Evolutionary conservation across 2,329 filamentous ascomycete species (phyloP), one percentile per base, ranked within the genome.

Genomic region (Mycosphaerella arachidis): DNA sequence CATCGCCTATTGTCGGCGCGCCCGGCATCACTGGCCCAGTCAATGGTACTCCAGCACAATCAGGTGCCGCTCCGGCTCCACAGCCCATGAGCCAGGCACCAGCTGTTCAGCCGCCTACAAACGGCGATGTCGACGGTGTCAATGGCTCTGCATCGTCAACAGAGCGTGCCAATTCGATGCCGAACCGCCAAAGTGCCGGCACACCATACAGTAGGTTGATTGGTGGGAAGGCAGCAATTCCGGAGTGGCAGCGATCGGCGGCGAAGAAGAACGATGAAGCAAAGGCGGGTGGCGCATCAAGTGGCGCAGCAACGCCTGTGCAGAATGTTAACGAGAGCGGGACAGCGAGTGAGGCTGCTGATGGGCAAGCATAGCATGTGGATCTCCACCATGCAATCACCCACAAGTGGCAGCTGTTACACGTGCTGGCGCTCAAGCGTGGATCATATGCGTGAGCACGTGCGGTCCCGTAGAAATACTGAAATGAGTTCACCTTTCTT

Each of bases 171-270:
- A 61, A 66, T 27, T 50, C 60, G 31, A 40, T 58, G 45, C 63
- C 55, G 20, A 60, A 51, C 48, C 55, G 56, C 35, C 45, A 64
- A 48, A 55, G 58, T 20, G 59, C 64, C 18, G 59, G 58, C 52
- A 67, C 66, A 20, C 62, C 70, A 2, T 70, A 67, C 52, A 67
- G 67, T 43, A 61, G 68, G 40, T 53, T 66, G 33, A 66, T 73
- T 30, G 65, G 67, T n/a, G 68, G 67, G 24, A 68, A 68, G 52
- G 77, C 79, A 4, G 75, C 78, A 0, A 83, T 83, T 52, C 81
- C 81, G 6, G 77, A 76, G 6, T 83, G 81, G 81, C 81, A 83
- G 68, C 74, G 83, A 73, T 75, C 76, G 5, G 80, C 80, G 0
- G 78, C 78, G 35, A 77, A 77, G 64, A 77, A 78, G 73, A 77